Evolutionary conservation across 164 flowering plant genomes (phyloP), one percentile per base, ranked within the genome.

Genomic region (Akebia trifoliata): DNA sequence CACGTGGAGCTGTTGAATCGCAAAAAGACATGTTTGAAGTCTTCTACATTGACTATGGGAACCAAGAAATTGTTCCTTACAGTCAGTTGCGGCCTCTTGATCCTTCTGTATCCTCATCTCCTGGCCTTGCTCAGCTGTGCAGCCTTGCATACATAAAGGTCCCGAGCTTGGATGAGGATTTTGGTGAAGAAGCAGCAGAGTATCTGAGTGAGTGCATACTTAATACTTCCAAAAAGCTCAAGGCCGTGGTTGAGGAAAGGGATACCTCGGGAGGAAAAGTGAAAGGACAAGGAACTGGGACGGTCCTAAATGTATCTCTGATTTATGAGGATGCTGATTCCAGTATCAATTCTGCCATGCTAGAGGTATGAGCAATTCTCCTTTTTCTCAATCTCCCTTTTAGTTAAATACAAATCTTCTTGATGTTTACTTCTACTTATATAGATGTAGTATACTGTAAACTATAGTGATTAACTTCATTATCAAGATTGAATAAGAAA

Each of bases 211-310:
- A 76, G 43, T 68, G 59, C 65, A 74, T 79, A 0, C 62, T 90
- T 2, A 68, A 57, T 65, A 76, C 75, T 61, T 59, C 82, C 0
- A 81, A 70, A 53, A 86, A 84, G 70, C 77, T 94, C 43, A 76
- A 64, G 66, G 96, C 95, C 24, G 65, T 62, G 67, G 68, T 94
- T 30, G 99, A 88, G 61, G 97, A 88, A 20, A 76, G 77, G 62
- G 99, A 94, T 69, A 57, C 81, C 9, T 85, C 97, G 2, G 95
- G 90, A 42, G 99, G 99, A 39, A 90, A 88, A 71, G 79, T 74
- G 2, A 90, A 82, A 69, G 99, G 99, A 17, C 96, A 88, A 74
- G 97, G 97, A 63, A 90, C 93, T 58, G 97, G 99, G n/a, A 62
- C 84, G 0, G 60, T 83, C 14, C 79, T 85, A 21, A 37, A 69